phyloP scores from a whole-genome alignment of 75 land plant genomes.

The Picea sitchensis region DNA sequence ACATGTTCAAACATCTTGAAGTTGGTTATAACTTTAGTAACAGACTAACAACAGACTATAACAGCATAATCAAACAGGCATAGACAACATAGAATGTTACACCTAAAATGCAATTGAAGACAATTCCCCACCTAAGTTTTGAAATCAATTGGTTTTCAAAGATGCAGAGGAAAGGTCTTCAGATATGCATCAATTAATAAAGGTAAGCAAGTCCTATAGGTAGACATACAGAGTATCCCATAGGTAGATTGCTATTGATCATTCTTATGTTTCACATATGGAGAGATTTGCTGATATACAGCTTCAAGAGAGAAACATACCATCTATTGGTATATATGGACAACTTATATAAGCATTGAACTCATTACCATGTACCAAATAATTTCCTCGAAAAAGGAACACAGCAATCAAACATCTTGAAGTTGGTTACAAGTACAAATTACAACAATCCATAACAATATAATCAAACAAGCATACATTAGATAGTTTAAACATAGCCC shows the following conservation, averaged over 20 bases:
- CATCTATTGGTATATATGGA: no score
- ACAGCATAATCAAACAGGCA: not conserved
- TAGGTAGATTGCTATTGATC: no score
- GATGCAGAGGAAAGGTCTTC: no score
- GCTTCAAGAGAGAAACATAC: not conserved
- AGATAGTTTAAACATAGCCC: not conserved
- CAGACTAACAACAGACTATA: not conserved
- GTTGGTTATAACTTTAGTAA: no score
- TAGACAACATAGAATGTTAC: not conserved
- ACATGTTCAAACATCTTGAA: no score
- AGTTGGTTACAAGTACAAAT: not conserved
- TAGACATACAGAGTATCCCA: no score
- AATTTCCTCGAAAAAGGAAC: not conserved
- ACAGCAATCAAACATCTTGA: not conserved
- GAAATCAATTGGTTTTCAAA: not conserved
- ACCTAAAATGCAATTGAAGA: conserved; percentile 5
- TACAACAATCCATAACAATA: not conserved
- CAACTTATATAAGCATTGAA: not conserved
- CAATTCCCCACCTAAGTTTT: not conserved
- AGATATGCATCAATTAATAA: no score
- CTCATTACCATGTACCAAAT: not conserved
- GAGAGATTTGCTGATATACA: not conserved
- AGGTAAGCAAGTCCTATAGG: no score
- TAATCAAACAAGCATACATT: not conserved
- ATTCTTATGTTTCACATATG: no score